phyloP scores from a whole-genome alignment of 345 rosid species.

The Gossypium mustelinum region DNA sequence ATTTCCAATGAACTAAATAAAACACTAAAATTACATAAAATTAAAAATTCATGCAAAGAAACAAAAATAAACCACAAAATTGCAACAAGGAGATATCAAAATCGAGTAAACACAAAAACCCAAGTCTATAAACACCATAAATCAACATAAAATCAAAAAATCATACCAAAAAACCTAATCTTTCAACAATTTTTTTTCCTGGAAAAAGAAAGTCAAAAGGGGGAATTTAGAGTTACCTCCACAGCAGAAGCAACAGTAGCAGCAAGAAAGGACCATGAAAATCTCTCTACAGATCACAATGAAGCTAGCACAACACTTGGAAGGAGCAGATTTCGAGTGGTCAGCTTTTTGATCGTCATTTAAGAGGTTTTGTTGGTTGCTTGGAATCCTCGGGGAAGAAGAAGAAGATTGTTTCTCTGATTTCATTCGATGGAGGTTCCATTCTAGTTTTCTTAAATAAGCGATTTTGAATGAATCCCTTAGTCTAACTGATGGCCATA shows the following conservation, averaged over 20 bases:
- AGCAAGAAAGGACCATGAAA: conserved; percentile 41
- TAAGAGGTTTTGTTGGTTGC: conserved; percentile 35
- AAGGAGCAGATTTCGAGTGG: background rate
- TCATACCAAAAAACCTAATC: background rate
- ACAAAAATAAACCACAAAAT: background rate
- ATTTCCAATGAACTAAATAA: background rate
- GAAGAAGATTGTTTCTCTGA: conserved; percentile 30
- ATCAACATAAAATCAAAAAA: background rate
- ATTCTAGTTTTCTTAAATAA: conserved; percentile 43
- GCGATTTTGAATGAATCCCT: conserved; percentile 59
- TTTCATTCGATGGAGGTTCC: conserved; percentile 56
- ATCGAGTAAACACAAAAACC: background rate
- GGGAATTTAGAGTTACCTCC: conserved; percentile 36
- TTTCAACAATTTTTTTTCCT: background rate
- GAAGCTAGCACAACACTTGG: background rate
- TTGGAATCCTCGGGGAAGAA: conserved; percentile 11
- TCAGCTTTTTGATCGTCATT: conserved; percentile 3
- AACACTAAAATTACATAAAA: background rate
- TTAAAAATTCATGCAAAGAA: background rate
- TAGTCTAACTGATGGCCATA: conserved; percentile 58
- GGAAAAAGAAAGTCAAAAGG: background rate
- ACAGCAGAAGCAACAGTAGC: conserved; percentile 52
- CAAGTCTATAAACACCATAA: background rate
- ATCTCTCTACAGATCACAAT: conserved; percentile 28
- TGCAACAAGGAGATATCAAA: background rate